phyloP scores from a whole-genome alignment of 306 rosid species.

The Senna siamea region DNA sequence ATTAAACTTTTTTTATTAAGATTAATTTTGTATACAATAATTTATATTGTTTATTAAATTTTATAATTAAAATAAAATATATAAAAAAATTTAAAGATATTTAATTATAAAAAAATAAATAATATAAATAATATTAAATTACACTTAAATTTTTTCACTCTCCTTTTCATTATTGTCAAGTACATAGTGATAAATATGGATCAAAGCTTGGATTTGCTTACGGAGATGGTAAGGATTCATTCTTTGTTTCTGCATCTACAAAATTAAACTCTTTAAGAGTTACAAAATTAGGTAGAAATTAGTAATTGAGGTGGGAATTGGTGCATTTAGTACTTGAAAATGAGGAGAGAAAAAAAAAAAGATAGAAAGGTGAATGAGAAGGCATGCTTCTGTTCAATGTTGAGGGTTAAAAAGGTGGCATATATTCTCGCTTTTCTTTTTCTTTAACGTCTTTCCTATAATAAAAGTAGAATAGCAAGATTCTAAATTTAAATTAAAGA shows the following conservation, averaged over 20 bases:
- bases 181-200: slow-evolving; percentile 21
- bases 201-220: slow-evolving; percentile 16
- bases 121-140: no score
- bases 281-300: not conserved
- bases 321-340: slow-evolving; percentile 13
- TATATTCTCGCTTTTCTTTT: slow-evolving; percentile 36
- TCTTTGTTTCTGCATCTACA: slow-evolving; percentile 22
- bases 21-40: no score
- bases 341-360: not conserved
- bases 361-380: slow-evolving; percentile 35
- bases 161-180: not conserved
- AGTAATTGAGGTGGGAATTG: not conserved
- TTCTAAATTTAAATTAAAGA: slow-evolving; percentile 8
- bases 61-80: no score
- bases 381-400: slow-evolving; percentile 40
- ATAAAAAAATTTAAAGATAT: no score
- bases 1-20: no score
- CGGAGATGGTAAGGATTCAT: slow-evolving; percentile 5
- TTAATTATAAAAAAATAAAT: no score
- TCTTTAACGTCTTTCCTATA: slow-evolving; percentile 11
- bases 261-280: not conserved
- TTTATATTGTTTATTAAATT: no score
- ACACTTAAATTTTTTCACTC: no score
- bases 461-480: slow-evolving; percentile 30
- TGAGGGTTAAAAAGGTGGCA: slow-evolving; percentile 33